Conservation (phyloP, 2,329 filamentous ascomycete species). For the Monosporascus sp. region DNA sequence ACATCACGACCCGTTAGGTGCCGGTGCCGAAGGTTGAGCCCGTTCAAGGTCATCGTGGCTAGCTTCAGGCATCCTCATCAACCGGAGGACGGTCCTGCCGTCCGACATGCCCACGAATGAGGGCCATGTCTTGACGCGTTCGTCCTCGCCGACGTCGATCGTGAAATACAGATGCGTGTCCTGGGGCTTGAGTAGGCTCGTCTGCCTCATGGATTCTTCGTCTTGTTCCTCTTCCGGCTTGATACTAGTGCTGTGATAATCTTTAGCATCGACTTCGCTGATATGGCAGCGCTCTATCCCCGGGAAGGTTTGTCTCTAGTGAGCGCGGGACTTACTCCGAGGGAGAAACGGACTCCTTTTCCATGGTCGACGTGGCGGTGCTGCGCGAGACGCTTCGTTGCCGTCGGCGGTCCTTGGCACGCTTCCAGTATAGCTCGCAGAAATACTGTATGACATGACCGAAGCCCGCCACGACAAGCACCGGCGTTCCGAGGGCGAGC, state of each 20-base stretch:
- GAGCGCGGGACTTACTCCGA: slow-evolving; percentile 4
- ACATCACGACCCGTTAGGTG: too few species aligned
- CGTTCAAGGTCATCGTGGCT: background rate
- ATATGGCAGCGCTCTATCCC: too few species aligned
- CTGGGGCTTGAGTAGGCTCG: slow-evolving; percentile 3
- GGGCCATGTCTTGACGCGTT: slow-evolving; percentile 17
- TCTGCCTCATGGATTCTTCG: background rate
- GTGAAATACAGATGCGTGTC: slow-evolving; percentile 10
- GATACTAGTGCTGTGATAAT: slow-evolving; percentile 5
- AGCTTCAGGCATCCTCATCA: slow-evolving; percentile 7
- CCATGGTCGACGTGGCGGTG: background rate
- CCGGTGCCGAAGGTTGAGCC: background rate
- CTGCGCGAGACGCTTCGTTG: slow-evolving; percentile 1
- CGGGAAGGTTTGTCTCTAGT: too few species aligned
- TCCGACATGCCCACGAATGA: slow-evolving; percentile 14
- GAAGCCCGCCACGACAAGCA: slow-evolving; percentile 52
- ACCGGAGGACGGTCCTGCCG: slow-evolving; percentile 14
- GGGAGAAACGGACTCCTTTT: slow-evolving; percentile 1
- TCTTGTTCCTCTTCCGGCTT: slow-evolving; percentile 4
- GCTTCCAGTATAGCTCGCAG: slow-evolving; percentile 15
- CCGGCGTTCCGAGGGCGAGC: slow-evolving; percentile 53
- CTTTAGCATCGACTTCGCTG: background rate
- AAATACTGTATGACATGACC: slow-evolving; percentile 38
- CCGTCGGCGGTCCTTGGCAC: slow-evolving; percentile 9
- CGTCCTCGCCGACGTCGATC: slow-evolving; percentile 18